These are phyloP conservation scores for Dalbergia oliveri DNA, from an alignment of 306 rosid genomes.

Conservation along the genomic window DNA sequence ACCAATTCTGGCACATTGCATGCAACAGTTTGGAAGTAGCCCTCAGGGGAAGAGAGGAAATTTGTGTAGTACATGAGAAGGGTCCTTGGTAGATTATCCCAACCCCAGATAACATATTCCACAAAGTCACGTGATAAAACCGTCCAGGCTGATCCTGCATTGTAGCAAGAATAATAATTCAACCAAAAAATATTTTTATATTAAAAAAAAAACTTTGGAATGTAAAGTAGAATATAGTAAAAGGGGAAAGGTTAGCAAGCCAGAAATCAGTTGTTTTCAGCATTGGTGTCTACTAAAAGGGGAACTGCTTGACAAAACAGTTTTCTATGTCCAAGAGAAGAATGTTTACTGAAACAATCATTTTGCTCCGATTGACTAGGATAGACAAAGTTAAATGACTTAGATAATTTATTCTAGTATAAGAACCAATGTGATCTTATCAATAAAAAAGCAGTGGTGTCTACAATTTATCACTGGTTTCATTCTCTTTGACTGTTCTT, in stretches of 20 bases:
- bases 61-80: constrained; percentile 95
- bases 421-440: constrained; percentile 27
- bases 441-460: not conserved
- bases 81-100: constrained; percentile 96
- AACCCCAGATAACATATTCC: constrained; percentile 87
- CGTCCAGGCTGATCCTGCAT: constrained; percentile 98
- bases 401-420: not conserved
- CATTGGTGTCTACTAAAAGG: not conserved
- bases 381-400: constrained; percentile 23
- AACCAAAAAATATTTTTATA: not conserved
- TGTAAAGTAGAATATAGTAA: not conserved
- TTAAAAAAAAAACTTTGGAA: not conserved
- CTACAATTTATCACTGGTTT: not conserved
- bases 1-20: constrained; percentile 83
- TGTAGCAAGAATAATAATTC: constrained; percentile 31
- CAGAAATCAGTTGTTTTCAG: not conserved
- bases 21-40: constrained; percentile 91
- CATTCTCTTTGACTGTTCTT: constrained; percentile 6
- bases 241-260: not conserved
- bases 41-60: constrained; percentile 94
- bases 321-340: not conserved
- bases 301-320: not conserved
- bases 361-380: too few relatives aligned
- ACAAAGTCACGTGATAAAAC: constrained; percentile 79
- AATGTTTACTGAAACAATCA: too few relatives aligned